Evolutionary conservation across 805 yeast species (phyloP).

Genomic region (Zygosaccharomyces kombuchaensis): DNA sequence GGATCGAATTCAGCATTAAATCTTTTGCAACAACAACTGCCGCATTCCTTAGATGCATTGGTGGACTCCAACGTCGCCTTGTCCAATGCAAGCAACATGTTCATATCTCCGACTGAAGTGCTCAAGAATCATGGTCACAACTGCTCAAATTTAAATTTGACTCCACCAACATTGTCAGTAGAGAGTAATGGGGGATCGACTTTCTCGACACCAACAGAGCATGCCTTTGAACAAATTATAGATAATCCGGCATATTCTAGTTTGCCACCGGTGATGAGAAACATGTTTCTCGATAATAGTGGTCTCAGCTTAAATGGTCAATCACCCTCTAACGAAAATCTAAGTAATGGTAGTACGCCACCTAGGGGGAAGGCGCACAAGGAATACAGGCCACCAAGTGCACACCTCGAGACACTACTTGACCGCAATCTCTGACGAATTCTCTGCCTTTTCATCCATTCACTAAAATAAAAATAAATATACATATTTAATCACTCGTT

Average conservation of each 20-base stretch:
- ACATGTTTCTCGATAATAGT: background rate
- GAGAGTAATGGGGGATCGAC: constrained; percentile 6
- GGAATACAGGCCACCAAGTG: constrained; percentile 46
- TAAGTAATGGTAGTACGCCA: background rate
- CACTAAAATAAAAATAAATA: background rate
- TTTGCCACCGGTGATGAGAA: constrained; percentile 1
- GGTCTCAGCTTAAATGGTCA: background rate
- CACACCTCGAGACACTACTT: constrained; percentile 43
- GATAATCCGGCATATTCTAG: constrained; percentile 1
- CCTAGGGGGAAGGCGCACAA: constrained; percentile 9
- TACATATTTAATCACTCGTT: background rate
- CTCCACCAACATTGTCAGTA: constrained; percentile 4
- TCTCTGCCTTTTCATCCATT: background rate
- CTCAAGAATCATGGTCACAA: constrained; percentile 24
- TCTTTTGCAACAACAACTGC: constrained; percentile 19
- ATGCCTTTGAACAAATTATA: constrained; percentile 9
- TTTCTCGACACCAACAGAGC: constrained; percentile 15
- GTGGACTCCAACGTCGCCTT: constrained; percentile 3
- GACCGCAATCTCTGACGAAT: constrained; percentile 22
- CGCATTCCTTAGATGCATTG: constrained; percentile 3
- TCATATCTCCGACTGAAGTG: constrained; percentile 49
- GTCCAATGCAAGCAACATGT: constrained; percentile 41
- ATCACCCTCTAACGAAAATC: background rate
- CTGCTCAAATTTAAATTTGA: constrained; percentile 5
- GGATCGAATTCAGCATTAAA: constrained; percentile 33